Conservation (phyloP, 768 basidiomycete species). For the Wakefieldia striispora region DNA sequence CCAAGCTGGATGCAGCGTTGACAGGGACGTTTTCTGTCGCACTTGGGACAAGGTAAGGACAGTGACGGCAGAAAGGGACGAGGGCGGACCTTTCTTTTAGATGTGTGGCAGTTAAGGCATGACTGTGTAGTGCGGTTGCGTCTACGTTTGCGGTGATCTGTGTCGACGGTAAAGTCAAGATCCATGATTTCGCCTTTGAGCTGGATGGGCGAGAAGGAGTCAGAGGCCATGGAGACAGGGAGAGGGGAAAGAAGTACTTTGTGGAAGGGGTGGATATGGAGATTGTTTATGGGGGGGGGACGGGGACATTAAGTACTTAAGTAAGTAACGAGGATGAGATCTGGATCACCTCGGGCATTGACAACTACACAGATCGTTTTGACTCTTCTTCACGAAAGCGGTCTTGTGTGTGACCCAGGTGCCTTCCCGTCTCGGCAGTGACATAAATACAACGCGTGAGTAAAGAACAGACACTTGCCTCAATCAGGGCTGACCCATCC, state of each 20-base stretch:
- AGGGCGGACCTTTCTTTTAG: slow-evolving; percentile 77
- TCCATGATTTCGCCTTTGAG: slow-evolving; percentile 79
- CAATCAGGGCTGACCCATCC: slow-evolving; percentile 18
- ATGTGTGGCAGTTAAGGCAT: slow-evolving; percentile 86
- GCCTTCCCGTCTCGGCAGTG: slow-evolving; percentile 36
- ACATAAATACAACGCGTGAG: slow-evolving; percentile 37
- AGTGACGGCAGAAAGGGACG: not conserved
- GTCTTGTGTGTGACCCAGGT: slow-evolving; percentile 33
- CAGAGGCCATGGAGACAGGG: slow-evolving; percentile 47
- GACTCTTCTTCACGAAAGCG: slow-evolving; percentile 34
- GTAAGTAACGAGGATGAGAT: slow-evolving; percentile 35
- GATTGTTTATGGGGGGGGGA: slow-evolving; percentile 37
- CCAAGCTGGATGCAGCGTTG: slow-evolving; percentile 88
- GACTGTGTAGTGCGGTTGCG: slow-evolving; percentile 92
- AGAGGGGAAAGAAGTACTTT: slow-evolving; percentile 37
- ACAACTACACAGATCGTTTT: slow-evolving; percentile 31
- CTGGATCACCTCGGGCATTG: slow-evolving; percentile 46
- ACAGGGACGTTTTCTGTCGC: slow-evolving; percentile 90
- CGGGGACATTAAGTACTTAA: slow-evolving; percentile 60
- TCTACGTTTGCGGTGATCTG: slow-evolving; percentile 78
- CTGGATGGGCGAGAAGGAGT: slow-evolving; percentile 53
- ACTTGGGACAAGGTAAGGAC: slow-evolving; percentile 38
- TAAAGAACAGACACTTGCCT: slow-evolving; percentile 28
- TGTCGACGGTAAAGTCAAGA: slow-evolving; percentile 70
- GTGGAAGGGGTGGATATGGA: slow-evolving; percentile 50